Conservation (phyloP, 2,329 filamentous ascomycete species). For the Penicillium sp. region DNA sequence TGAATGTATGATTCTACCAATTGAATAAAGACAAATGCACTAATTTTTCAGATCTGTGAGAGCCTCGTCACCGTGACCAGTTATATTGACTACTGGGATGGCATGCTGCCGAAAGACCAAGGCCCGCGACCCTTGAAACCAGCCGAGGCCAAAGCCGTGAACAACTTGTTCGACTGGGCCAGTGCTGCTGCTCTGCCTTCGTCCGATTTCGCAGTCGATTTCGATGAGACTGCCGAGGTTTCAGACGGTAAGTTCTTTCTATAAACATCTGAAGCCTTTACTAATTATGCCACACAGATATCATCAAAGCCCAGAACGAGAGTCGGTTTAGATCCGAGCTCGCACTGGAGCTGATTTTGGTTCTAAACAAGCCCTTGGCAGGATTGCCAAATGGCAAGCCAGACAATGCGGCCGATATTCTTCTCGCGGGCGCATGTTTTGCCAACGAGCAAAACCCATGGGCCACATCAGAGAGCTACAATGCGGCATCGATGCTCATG, state of each 20-base stretch:
- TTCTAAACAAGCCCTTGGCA: conserved; percentile 6
- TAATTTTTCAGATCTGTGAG: conserved; percentile 28
- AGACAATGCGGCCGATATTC: conserved; percentile 22
- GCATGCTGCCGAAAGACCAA: conserved; percentile 11
- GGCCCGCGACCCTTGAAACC: conserved; percentile 14
- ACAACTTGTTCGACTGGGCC: conserved; percentile 33
- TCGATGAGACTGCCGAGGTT: conserved; percentile 24
- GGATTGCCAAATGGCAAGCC: conserved; percentile 18
- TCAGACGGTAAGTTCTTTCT: conserved; percentile 7
- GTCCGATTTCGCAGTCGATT: conserved; percentile 27
- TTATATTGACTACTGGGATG: conserved; percentile 21
- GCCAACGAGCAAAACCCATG: conserved; percentile 33
- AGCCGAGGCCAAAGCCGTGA: conserved; percentile 22
- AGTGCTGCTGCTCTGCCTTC: conserved; percentile 30
- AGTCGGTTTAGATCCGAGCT: conserved; percentile 26
- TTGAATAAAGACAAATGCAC: not conserved
- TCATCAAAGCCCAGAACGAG: conserved; percentile 20
- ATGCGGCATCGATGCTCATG: conserved; percentile 7
- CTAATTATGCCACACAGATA: conserved; percentile 11
- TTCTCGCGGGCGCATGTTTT: conserved; percentile 34
- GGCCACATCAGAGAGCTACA: conserved; percentile 27
- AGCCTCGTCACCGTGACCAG: conserved; percentile 27
- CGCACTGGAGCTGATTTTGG: conserved; percentile 25
- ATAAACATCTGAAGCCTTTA: not conserved
- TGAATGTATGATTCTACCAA: conserved; percentile 19